Evolutionary conservation across 306 rosid genomes (phyloP), one percentile per base, ranked within the genome.

Genomic region (Glycine soja): DNA sequence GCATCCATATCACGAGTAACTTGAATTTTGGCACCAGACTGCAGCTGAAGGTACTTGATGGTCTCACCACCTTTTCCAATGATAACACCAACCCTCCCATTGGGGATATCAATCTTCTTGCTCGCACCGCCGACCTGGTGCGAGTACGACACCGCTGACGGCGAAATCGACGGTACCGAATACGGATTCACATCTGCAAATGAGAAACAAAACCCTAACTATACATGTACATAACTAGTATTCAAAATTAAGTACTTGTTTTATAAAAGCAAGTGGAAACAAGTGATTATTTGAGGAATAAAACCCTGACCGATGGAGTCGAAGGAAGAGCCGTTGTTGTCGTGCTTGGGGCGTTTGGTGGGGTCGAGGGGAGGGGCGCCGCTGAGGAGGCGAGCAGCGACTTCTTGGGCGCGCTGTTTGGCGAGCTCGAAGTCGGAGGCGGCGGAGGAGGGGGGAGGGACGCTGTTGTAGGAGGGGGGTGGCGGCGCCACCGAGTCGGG

Each of bases 61-160:
- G 98, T 95, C 84, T 95, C 99, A n/a, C 99, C 98, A 6, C 89
- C 91, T 76, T 95, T 95, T 18, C 98, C 99, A 66, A 93, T 95
- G 66, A 95, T 95, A 1, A 93, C 98, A 72, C 99, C 99, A 5
- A 95, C 98, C 75, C 98, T 90, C 12, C 96, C 98, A 78, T 95
- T 95, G 0, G 99, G 98, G 36, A 93, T 81, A 0, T 92, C 98
- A 7, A 95, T 95, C 85, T 88, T 93, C 71, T 93, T 91, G 88
- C 90, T 90, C 2, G 94, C 4, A 34, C 94, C 92, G 9, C 46
- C 46, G 46, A 9, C 46, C 46, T 42, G 46, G 46, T 42, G 46
- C 46, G 46, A 42, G 9, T 42, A 42, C 8, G 46, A 42, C 2
- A 42, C 46, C 2, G 46, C 46, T 2, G 46, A 42, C 8, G 46